Base-by-base conservation (phyloP, 2,329 filamentous ascomycete species). In the Gyromitra esculenta region DNA sequence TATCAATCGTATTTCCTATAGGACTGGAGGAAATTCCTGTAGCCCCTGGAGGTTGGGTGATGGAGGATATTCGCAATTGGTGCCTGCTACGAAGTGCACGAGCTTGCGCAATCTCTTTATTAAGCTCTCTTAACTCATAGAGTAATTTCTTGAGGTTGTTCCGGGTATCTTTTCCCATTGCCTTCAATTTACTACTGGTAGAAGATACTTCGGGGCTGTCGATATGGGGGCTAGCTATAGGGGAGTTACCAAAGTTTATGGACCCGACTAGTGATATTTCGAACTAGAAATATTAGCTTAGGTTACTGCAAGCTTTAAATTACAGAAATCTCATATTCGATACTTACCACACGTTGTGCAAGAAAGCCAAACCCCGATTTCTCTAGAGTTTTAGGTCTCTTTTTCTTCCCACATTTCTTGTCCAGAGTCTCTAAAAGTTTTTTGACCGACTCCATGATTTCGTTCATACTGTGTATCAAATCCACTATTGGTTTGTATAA, bases 81-180 rank as follows among this genome's bases (percentile, higher is more conserved):
- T 3, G 52, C 52, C 52, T 4, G 52, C 4, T 35, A 35, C 35
- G 52, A 15, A 56, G 52, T 5, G 21, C 11, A 31, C 52, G 52
- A 56, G 9, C 52, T 56, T 56, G 52, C 15, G 52, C 18, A 56
- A 56, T 56, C 8, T 56, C 52, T 31, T 13, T 56, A 56, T 56
- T 56, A 6, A 8, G 52, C 15, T 56, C 9, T 8, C 52, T 56
- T 25, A 56, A 31, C 31, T 56, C 21, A 11, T 7, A 2, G 25
- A 56, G 52, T 9, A 56, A 56, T 11, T 18, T 15, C 18, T 56
- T 31, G 52, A 25, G 25, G 52, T 15, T 31, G 18, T 21, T 15
- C 9, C 2, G 9, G 21, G 21, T 56, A 56, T 56, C 21, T 15
- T 15, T 31, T 56, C 52, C 25, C 21, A 56, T 25, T 13, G 31